Evolutionary conservation across 2,329 filamentous ascomycete species (phyloP).

Genomic region (Cercospora brassicicola): DNA sequence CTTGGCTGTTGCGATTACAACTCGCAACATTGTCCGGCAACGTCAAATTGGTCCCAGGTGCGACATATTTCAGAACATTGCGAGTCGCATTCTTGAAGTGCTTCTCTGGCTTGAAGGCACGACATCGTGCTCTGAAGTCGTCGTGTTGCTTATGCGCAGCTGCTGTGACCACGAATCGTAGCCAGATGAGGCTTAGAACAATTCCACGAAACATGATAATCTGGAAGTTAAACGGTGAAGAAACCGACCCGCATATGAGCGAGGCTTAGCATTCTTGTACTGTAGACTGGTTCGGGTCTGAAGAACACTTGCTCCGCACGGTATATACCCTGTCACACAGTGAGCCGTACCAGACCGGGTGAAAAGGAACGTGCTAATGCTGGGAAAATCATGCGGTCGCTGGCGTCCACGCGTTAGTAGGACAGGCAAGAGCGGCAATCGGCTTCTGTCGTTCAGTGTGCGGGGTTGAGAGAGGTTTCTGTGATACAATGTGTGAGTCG

Average conservation of each 20-base stretch:
- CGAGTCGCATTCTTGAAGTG: neutral
- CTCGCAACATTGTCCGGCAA: neutral
- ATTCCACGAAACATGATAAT: neutral
- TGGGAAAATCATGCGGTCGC: neutral
- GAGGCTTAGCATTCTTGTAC: neutral
- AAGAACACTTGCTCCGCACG: neutral
- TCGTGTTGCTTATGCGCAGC: neutral
- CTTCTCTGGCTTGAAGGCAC: neutral
- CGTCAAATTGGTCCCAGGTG: neutral
- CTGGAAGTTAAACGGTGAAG: neutral
- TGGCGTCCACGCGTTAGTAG: neutral
- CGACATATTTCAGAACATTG: neutral
- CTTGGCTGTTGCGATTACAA: neutral
- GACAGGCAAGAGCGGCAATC: neutral
- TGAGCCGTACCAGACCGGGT: neutral
- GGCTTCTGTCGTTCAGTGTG: neutral
- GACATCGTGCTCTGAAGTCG: conserved; percentile 35
- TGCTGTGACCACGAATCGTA: neutral
- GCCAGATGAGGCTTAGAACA: neutral
- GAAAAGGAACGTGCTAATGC: neutral
- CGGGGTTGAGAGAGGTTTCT: neutral
- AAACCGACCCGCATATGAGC: neutral
- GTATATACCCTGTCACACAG: neutral
- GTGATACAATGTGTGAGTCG: neutral
- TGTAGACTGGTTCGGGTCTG: neutral